Evolutionary conservation across 2,329 filamentous ascomycete genomes (phyloP).

Genomic region (Ophiostoma quercus): DNA sequence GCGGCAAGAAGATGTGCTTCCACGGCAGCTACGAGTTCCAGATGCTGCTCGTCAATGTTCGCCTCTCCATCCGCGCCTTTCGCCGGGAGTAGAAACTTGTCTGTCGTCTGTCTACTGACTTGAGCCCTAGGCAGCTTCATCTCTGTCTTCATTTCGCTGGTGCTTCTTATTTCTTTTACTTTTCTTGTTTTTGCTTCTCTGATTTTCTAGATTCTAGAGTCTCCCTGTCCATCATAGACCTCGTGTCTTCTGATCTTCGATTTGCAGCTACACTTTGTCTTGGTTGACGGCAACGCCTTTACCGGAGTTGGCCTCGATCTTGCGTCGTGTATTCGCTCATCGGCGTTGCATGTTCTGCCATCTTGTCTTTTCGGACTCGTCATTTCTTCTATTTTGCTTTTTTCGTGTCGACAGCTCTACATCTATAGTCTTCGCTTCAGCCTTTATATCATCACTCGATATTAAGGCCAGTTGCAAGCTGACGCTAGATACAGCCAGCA

Average conservation of each 20-base stretch:
- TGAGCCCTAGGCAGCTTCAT: neutral
- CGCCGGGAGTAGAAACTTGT: neutral
- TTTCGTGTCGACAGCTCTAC: neutral
- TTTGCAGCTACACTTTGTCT: neutral
- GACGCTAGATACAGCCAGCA: neutral
- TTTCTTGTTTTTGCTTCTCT: neutral
- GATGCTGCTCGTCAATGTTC: neutral
- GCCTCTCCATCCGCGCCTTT: neutral
- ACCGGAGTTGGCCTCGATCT: neutral
- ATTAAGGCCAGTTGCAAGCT: neutral
- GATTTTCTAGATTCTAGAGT: neutral
- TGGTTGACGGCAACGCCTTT: neutral
- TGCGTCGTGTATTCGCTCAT: neutral
- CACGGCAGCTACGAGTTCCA: neutral
- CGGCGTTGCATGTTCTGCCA: neutral
- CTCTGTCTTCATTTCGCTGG: neutral
- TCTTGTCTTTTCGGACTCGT: neutral
- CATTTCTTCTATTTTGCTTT: neutral
- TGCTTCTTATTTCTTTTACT: neutral
- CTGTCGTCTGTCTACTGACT: neutral
- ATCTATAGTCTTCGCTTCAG: neutral
- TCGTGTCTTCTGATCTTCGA: neutral
- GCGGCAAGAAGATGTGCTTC: conserved; percentile 4
- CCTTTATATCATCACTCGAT: neutral
- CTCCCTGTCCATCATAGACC: neutral